Base-by-base conservation (phyloP, 140 eudicot species). In the Ambrosia hybrid region DNA sequence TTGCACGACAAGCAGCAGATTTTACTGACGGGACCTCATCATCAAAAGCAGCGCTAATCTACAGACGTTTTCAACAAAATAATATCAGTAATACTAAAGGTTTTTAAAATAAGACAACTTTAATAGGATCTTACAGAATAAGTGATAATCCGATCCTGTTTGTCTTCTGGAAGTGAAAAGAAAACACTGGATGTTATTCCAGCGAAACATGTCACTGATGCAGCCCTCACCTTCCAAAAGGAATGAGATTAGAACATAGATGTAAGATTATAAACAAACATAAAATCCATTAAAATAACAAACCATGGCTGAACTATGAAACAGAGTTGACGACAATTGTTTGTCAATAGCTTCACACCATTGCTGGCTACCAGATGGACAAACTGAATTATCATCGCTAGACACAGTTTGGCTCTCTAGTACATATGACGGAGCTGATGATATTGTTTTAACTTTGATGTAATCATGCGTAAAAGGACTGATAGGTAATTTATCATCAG, bases 1-100 rank as follows among this genome's bases (percentile, higher is more conserved):
- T 88, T 65, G 99, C 94, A 67, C 99, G 99, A 66, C 99, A 94
- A 67, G 99, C 97, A 71, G 97, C 97, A 75, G 99, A 91, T 70
- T 95, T 90, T 53, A 94, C 99, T 10, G 92, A 81, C 36, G 99
- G 97, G 56, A 85, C 94, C 80, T 82, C 86, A 56, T 94, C 99
- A 53, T 77, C 77, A 53, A 79, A 51, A 79, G 99, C 99, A 74
- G 87, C 90, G 62, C 72, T 66, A 64, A 91, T 76, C 99, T 94
- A 80, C 8, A 73, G 56, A 78, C 5, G 36, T 34, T 80, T 11
- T 74, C 71, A 77, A 15, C 49, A 71, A 46, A 59, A 21, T 12
- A 26, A 70, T 51, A 26, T n/a, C 30, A 51, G 10, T 49, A 69
- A 76, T 38, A 30, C 38, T 17, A 41, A 49, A 11, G 30, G 41